Evolutionary conservation across 2,329 filamentous ascomycete genomes (phyloP).

Genomic region (Colletotrichum filicis): DNA sequence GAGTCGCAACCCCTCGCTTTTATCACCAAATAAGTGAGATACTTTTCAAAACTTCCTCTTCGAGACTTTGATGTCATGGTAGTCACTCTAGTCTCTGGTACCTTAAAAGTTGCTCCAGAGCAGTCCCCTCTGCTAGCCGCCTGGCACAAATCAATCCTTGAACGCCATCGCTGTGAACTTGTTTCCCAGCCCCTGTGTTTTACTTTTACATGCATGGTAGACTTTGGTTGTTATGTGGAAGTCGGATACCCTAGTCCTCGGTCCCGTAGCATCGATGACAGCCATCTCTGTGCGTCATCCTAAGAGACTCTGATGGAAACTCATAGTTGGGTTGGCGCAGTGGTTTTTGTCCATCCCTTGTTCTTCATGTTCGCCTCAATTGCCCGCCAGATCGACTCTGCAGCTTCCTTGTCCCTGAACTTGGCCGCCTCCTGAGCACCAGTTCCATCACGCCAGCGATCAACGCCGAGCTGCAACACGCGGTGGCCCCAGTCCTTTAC

Average conservation of each 20-base stretch:
- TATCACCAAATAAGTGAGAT: neutral
- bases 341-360: conserved; percentile 84
- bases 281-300: neutral
- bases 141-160: conserved; percentile 10
- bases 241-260: neutral
- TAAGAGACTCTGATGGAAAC: neutral
- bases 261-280: too few species aligned
- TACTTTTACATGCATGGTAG: conserved; percentile 16
- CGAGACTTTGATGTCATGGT: neutral
- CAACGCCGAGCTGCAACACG: conserved; percentile 82
- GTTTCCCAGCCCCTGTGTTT: conserved; percentile 26
- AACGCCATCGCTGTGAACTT: conserved; percentile 34
- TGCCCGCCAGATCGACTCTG: conserved; percentile 90
- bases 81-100: neutral
- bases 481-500: conserved; percentile 88
- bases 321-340: conserved; percentile 59
- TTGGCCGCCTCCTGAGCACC: conserved; percentile 62
- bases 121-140: neutral
- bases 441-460: conserved; percentile 77
- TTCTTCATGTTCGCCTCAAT: conserved; percentile 89
- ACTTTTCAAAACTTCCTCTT: neutral
- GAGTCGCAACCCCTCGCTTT: neutral
- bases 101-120: neutral
- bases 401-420: conserved; percentile 92
- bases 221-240: neutral